Evolutionary conservation across 495 filamentous ascomycete species (phyloP).

Genomic region (Margaritispora aquatica): DNA sequence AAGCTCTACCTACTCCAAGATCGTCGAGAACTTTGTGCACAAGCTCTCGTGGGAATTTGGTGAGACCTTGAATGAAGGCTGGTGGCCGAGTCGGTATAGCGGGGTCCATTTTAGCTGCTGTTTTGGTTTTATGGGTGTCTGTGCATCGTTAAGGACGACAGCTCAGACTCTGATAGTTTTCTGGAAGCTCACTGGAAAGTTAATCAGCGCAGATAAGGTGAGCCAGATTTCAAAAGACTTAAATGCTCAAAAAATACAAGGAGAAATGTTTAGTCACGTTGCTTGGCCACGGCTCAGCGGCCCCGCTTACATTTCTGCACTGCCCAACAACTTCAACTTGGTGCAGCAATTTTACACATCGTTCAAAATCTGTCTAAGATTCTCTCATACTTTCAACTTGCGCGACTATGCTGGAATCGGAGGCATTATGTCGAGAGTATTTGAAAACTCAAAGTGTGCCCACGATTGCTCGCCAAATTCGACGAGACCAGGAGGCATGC

Average conservation of each 20-base stretch:
- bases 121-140: background rate
- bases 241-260: no score
- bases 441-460: slow-evolving; percentile 15
- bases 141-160: no score
- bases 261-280: no score
- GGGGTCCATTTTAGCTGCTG: background rate
- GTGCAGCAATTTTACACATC: background rate
- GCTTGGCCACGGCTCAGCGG: no score
- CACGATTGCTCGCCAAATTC: slow-evolving; percentile 23
- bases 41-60: slow-evolving; percentile 1
- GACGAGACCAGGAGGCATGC: slow-evolving; percentile 25
- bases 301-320: no score
- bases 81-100: background rate
- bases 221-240: no score
- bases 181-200: no score
- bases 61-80: background rate
- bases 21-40: slow-evolving; percentile 10
- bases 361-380: no score
- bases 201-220: no score
- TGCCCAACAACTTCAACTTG: background rate
- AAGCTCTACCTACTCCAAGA: background rate
- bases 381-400: background rate
- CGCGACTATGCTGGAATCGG: background rate
- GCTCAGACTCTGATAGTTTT: no score
- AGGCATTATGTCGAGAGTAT: slow-evolving; percentile 9